Conservation (phyloP, 106 monocot species). For the Agapanthus africanus region DNA sequence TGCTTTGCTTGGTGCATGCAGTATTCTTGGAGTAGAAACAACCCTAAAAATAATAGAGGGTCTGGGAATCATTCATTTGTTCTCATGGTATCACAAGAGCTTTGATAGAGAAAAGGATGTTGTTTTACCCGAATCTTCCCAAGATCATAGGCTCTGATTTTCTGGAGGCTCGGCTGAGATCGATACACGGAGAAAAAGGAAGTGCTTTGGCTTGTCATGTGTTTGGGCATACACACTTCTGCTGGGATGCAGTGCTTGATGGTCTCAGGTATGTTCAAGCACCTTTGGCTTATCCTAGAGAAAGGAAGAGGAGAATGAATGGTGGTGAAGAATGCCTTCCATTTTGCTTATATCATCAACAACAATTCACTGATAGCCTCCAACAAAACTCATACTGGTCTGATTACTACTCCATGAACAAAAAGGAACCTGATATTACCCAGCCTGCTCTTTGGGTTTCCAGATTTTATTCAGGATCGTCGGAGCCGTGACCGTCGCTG, state of each 20-base stretch:
- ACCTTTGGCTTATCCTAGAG: too few species aligned
- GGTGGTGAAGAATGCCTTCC: too few species aligned
- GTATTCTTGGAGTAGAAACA: slow-evolving; percentile 64
- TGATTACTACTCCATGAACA: too few species aligned
- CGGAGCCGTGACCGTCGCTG: too few species aligned
- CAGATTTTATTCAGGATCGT: too few species aligned
- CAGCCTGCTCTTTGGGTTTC: too few species aligned
- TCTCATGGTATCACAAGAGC: slow-evolving; percentile 88
- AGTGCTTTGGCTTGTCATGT: slow-evolving; percentile 45
- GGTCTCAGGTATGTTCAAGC: too few species aligned
- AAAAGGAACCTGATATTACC: too few species aligned
- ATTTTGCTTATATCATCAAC: too few species aligned
- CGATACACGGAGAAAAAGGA: slow-evolving; percentile 38
- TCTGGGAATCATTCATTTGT: slow-evolving; percentile 72
- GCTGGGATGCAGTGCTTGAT: slow-evolving; percentile 72
- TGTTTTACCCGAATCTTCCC: slow-evolving; percentile 71
- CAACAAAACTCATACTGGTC: too few species aligned
- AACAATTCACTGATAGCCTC: too few species aligned
- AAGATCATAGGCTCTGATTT: slow-evolving; percentile 76
- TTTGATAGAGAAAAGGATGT: slow-evolving; percentile 77
- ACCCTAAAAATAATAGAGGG: slow-evolving; percentile 40
- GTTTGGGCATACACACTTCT: slow-evolving; percentile 82
- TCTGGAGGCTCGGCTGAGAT: slow-evolving; percentile 54
- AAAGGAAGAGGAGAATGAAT: too few species aligned
- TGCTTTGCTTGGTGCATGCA: slow-evolving; percentile 76